phyloP scores from a whole-genome alignment of 179 eudicot genomes.

The Sideroxylon spinosum region DNA sequence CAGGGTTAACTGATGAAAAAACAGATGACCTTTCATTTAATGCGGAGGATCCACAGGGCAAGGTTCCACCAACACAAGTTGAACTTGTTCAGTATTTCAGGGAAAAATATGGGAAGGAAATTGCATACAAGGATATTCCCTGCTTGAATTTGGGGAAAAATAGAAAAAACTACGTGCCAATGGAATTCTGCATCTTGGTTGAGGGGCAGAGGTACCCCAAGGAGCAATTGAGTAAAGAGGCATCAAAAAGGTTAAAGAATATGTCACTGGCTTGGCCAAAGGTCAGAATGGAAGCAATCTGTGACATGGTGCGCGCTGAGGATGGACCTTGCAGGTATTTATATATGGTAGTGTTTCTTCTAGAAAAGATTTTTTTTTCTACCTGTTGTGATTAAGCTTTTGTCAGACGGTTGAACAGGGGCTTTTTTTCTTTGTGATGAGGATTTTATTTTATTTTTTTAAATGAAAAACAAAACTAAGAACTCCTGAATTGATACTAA shows the following conservation, averaged over 20 bases:
- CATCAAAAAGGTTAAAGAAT: constrained; percentile 24
- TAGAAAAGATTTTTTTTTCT: too few relatives aligned
- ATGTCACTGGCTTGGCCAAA: constrained; percentile 37
- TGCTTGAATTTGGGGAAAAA: constrained; percentile 49
- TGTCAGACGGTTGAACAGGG: too few relatives aligned
- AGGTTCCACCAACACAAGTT: constrained; percentile 24
- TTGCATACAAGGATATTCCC: constrained; percentile 35
- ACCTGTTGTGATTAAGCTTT: too few relatives aligned
- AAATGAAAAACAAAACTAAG: too few relatives aligned
- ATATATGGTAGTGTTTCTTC: neutral
- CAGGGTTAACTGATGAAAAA: too few relatives aligned
- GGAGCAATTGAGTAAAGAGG: constrained; percentile 30
- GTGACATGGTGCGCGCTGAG: constrained; percentile 32
- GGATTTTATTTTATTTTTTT: too few relatives aligned
- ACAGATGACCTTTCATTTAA: too few relatives aligned
- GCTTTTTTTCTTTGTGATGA: too few relatives aligned
- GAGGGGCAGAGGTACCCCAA: constrained; percentile 54
- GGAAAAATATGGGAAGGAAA: constrained; percentile 34
- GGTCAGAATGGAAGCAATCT: constrained; percentile 33
- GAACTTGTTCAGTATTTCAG: constrained; percentile 43
- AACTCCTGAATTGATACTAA: too few relatives aligned
- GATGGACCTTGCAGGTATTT: constrained; percentile 59
- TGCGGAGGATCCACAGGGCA: neutral
- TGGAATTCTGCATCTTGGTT: constrained; percentile 51
- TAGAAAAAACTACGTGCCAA: constrained; percentile 42